Conservation (phyloP, 129 eudicot species). For the Tagetes erecta region DNA sequence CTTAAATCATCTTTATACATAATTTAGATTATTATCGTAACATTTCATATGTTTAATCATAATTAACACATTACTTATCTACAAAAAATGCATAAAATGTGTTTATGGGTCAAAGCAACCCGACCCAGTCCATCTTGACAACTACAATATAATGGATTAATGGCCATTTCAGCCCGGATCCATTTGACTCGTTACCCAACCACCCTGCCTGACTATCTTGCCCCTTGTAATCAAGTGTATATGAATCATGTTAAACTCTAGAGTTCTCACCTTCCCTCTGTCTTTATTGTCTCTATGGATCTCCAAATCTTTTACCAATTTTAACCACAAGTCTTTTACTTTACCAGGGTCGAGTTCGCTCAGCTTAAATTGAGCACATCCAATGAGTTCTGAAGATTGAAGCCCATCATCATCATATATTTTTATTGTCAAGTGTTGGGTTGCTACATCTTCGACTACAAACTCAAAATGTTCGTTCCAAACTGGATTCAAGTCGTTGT, state of each 20-base stretch:
- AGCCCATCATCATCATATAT: constrained; percentile 83
- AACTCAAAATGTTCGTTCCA: constrained; percentile 99
- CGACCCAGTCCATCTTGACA: background rate
- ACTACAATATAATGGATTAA: background rate
- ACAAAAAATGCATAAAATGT: background rate
- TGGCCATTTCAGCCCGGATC: background rate
- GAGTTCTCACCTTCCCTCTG: constrained; percentile 73
- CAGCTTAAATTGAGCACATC: constrained; percentile 74
- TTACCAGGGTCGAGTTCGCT: constrained; percentile 87
- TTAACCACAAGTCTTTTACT: constrained; percentile 92
- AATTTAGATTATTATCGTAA: background rate
- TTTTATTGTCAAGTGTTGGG: constrained; percentile 86
- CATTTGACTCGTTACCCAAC: background rate
- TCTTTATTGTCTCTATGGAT: constrained; percentile 78
- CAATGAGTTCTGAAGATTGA: constrained; percentile 85
- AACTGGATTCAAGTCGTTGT: constrained; percentile 86
- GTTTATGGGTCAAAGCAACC: constrained; percentile 3
- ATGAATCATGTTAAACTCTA: background rate
- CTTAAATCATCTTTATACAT: background rate
- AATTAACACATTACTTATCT: background rate
- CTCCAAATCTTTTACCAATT: constrained; percentile 89
- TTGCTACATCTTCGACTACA: constrained; percentile 76
- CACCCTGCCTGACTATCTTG: background rate
- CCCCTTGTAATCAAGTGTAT: background rate
- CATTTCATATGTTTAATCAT: background rate